Base-by-base conservation (phyloP, 805 yeast species). In the Cyberlindnera amylophila region DNA sequence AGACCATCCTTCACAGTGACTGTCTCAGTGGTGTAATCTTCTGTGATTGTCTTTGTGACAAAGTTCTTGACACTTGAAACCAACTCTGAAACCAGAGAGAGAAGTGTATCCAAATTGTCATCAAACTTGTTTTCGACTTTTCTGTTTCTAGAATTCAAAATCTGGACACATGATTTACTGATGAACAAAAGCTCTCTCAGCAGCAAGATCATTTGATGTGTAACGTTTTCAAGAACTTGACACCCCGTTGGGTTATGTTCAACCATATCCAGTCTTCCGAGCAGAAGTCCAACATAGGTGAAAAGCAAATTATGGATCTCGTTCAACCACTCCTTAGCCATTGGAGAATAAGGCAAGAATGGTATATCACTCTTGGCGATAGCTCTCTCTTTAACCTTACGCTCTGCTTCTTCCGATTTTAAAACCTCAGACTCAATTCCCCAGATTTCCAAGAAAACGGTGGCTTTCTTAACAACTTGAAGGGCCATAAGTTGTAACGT, bases 181-280 rank as follows among this genome's bases (percentile, higher is more conserved):
- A 81, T 77, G 54, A 75, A 78, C 17, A 80, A 64, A 27, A 82
- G 59, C 54, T 86, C 95, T 54, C 83, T 66, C 34, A 82, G 62
- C 15, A 85, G 59, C 24, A 83, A 59, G 39, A 82, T 81, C 33
- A 85, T 71, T 51, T 86, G 93, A 52, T 82, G 86, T 3, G 81
- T 75, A 13, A 86, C 65, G 14, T 73, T 69, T 52, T 85, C 90
- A 41, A 86, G 59, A 6, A 79, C 60, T 49, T 81, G 82, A 55
- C 88, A 80, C 2, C 91, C 91, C 14, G 69, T 68, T 4, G 79
- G 72, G 56, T 84, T 85, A 52, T 81, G 83, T 55, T 86, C 93
- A 28, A 85, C 77, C 61, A 86, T 69, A 59, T 86, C 93, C 49
- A 86, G 63, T 52, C 95, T 65, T n/a, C 95, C 95, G 13, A 83